A percentile compares a stretch with the other conserved stretches of the same genome.
These are phyloP conservation scores for Infundibulicybe gibba DNA, from an alignment of 768 basidiomycete species.

Conservation along the genomic window DNA sequence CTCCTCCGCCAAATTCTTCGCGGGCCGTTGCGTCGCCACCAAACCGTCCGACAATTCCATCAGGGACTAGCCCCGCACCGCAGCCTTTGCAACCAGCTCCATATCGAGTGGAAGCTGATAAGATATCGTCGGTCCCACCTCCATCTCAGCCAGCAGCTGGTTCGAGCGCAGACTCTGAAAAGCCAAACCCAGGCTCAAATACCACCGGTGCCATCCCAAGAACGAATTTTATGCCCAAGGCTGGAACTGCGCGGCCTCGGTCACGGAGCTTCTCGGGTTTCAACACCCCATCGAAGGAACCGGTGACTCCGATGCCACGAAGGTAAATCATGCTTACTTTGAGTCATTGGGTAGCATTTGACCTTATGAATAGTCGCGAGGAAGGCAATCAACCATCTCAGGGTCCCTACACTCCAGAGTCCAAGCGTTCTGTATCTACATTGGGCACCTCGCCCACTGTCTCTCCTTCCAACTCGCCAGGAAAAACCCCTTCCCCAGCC, in stretches of 20 bases:
- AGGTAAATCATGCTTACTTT: conserved; percentile 18
- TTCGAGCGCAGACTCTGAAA: not conserved
- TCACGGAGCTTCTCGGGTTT: conserved; percentile 80
- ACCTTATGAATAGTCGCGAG: conserved; percentile 17
- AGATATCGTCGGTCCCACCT: not conserved
- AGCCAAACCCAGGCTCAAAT: not conserved
- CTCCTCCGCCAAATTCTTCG: conserved; percentile 17
- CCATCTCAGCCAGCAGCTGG: not conserved
- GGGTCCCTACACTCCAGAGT: conserved; percentile 10
- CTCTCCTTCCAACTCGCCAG: conserved; percentile 6
- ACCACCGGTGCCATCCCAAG: conserved; percentile 37
- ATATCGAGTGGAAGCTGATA: not conserved
- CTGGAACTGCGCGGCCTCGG: conserved; percentile 51
- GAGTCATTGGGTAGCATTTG: not conserved
- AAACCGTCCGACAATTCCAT: not conserved
- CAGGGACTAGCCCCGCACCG: conserved; percentile 5
- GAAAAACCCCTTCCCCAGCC: not conserved
- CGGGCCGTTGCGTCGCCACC: too few relatives aligned
- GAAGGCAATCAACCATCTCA: conserved; percentile 14
- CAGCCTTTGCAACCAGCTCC: conserved; percentile 5
- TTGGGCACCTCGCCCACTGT: conserved; percentile 5
- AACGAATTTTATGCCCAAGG: conserved; percentile 62
- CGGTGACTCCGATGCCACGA: conserved; percentile 20
- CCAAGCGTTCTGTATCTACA: conserved; percentile 18
- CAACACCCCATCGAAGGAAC: conserved; percentile 33